Evolutionary conservation across 371 early-diverging fungal species (phyloP).

Genomic region (Apophysomyces sp.): DNA sequence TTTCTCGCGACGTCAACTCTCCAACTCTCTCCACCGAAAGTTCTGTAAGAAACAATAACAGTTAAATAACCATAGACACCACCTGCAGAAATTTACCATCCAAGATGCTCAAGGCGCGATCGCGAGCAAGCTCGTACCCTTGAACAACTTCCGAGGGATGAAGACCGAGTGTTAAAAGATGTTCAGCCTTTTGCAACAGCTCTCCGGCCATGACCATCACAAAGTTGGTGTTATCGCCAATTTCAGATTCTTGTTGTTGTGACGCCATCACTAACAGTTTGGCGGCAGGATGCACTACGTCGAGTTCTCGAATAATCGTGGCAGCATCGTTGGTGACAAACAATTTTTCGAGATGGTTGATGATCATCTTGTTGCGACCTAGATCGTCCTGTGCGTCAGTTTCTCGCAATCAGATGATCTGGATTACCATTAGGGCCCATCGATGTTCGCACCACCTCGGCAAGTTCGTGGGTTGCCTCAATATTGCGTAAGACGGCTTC

Average conservation of each 20-base stretch:
- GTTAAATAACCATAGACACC: not conserved
- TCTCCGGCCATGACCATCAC: constrained; percentile 95
- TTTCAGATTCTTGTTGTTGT: constrained; percentile 98
- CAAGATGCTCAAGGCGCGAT: constrained; percentile 81
- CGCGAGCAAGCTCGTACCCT: constrained; percentile 90
- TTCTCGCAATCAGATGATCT: not conserved
- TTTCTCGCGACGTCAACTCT: constrained; percentile 49
- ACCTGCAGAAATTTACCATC: constrained; percentile 57
- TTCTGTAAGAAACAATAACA: constrained; percentile 36
- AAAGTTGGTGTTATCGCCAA: constrained; percentile 96
- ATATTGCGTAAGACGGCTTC: constrained; percentile 96
- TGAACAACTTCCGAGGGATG: constrained; percentile 93
- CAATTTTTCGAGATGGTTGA: constrained; percentile 96
- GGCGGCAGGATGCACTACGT: constrained; percentile 99
- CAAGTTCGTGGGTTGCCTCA: constrained; percentile 88
- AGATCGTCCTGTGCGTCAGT: not conserved
- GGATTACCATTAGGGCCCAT: constrained; percentile 92
- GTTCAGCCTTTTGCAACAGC: constrained; percentile 91
- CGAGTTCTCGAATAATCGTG: constrained; percentile 97
- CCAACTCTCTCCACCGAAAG: constrained; percentile 69
- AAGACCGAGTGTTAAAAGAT: constrained; percentile 91
- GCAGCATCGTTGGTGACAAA: constrained; percentile 99
- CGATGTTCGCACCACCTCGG: constrained; percentile 91
- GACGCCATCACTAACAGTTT: constrained; percentile 95
- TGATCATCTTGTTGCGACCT: constrained; percentile 99